A percentile compares a stretch with the other conserved stretches of the same genome.
These are phyloP conservation scores for Prunus mume DNA, from an alignment of 306 rosid species.

Conservation along the genomic window DNA sequence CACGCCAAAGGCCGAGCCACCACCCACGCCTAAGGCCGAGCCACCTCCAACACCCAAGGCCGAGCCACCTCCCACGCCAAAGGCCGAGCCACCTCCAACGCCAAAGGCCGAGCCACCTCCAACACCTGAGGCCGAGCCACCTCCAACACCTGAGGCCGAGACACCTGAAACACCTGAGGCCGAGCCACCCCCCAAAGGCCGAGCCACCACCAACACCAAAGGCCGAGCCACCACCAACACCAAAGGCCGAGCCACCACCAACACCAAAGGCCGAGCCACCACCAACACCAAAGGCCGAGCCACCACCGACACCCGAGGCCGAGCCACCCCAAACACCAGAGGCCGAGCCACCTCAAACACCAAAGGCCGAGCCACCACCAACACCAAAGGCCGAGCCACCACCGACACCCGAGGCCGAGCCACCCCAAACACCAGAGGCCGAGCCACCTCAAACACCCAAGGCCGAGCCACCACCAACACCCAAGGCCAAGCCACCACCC, in stretches of 20 bases:
- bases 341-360: not conserved
- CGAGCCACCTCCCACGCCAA: rapidly evolving
- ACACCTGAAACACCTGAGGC: not conserved
- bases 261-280: not conserved
- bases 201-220: not conserved
- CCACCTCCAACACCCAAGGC: rapidly evolving
- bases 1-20: not conserved
- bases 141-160: not conserved
- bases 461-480: not conserved
- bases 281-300: rapidly evolving
- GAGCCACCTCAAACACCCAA: not conserved
- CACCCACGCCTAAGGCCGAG: not conserved
- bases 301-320: rapidly evolving
- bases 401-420: rapidly evolving
- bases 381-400: not conserved
- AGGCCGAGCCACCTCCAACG: not conserved
- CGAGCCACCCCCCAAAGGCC: not conserved
- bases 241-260: not conserved
- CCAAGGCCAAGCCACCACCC: not conserved
- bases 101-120: not conserved
- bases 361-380: not conserved
- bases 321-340: rapidly evolving
- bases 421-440: not conserved
- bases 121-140: not conserved
- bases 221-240: not conserved